Percentiles rank a stretch among this genome's conserved stretches.
phyloP scores from a whole-genome alignment of 305 asterid species.

The Fraxinus latifolia region DNA sequence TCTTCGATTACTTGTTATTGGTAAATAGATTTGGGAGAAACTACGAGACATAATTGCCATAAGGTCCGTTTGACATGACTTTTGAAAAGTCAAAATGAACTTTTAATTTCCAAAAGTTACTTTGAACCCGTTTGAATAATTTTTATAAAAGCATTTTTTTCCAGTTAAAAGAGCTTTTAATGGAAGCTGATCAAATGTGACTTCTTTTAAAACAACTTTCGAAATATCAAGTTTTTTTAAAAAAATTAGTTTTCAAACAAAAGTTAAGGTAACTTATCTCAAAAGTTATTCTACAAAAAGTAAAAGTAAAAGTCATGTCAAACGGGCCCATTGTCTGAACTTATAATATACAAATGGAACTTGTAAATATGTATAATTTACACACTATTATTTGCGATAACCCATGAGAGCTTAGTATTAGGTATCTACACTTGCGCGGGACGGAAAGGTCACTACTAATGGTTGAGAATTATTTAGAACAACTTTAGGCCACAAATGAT shows the following conservation, averaged over 20 bases:
- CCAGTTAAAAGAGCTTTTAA: too few species aligned
- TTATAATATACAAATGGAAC: not conserved
- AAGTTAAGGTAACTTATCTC: too few species aligned
- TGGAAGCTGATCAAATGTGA: not conserved
- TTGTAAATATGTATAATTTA: not conserved
- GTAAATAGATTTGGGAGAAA: not conserved
- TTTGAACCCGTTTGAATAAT: too few species aligned
- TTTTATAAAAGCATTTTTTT: too few species aligned
- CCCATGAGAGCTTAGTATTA: not conserved
- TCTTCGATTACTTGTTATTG: not conserved
- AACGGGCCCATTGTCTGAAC: not conserved
- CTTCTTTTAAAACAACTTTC: too few species aligned
- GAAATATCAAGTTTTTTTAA: too few species aligned
- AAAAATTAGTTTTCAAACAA: too few species aligned
- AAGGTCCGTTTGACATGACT: not conserved
- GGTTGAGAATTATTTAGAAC: not conserved
- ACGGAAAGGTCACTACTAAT: not conserved
- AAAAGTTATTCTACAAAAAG: too few species aligned
- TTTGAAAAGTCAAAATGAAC: too few species aligned
- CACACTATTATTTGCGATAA: not conserved
- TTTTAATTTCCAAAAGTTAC: too few species aligned
- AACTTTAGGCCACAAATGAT: not conserved
- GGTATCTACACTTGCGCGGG: not conserved
- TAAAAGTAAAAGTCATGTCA: too few species aligned
- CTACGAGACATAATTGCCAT: not conserved